phyloP scores from a whole-genome alignment of 2,329 filamentous ascomycete genomes.

The Trichoderma semiorbis region DNA sequence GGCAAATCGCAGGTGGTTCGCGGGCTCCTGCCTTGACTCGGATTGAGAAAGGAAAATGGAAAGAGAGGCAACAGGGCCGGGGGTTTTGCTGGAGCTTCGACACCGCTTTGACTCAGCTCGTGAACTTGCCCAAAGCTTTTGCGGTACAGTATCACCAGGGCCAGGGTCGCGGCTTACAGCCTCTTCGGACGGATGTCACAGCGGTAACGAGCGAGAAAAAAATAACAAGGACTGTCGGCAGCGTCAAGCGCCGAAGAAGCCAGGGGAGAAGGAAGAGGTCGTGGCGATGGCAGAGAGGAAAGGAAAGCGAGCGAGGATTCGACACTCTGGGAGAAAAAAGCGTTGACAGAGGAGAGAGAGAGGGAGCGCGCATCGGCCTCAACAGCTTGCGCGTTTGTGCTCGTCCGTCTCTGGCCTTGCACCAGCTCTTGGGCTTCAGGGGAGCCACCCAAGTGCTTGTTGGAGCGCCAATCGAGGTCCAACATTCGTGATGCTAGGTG shows the following conservation, averaged over 20 bases:
- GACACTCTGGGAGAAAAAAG: not conserved
- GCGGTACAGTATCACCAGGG: conserved; percentile 11
- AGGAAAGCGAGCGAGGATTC: conserved; percentile 1
- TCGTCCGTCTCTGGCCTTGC: not conserved
- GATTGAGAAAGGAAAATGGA: conserved; percentile 8
- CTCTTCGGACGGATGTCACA: conserved; percentile 3
- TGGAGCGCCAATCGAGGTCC: conserved; percentile 14
- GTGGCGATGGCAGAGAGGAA: not conserved
- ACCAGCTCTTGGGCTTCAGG: conserved; percentile 17
- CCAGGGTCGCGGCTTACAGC: conserved; percentile 15
- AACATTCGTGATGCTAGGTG: conserved; percentile 11
- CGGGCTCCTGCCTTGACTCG: not conserved
- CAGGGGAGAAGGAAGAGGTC: not conserved
- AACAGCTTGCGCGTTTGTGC: conserved; percentile 6
- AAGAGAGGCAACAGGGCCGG: not conserved
- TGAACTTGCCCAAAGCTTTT: conserved; percentile 16
- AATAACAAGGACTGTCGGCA: conserved; percentile 9
- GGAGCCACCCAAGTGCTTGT: conserved; percentile 9
- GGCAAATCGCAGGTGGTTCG: not conserved
- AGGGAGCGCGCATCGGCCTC: conserved; percentile 12
- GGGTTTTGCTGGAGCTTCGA: conserved; percentile 12
- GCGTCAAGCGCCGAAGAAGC: conserved; percentile 15
- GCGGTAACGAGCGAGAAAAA: conserved; percentile 3
- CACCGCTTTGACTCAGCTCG: conserved; percentile 15
- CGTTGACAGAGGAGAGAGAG: not conserved